A percentile compares a stretch with the other conserved stretches of the same genome.
Evolutionary conservation across 768 basidiomycete genomes (phyloP).

Genomic region (Russula vinacea): DNA sequence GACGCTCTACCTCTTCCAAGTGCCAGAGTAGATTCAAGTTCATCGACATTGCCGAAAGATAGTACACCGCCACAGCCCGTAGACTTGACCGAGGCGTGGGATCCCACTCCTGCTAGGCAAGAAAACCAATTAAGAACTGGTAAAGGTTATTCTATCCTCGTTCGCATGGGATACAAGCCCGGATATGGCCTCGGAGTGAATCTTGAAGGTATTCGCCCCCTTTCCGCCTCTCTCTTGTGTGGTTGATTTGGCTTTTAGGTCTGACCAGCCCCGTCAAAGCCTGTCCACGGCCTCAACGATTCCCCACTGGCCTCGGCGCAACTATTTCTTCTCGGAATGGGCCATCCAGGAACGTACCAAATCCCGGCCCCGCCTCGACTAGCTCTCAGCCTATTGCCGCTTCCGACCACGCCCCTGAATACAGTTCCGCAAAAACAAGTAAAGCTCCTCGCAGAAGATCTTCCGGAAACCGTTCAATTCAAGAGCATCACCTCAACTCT

Average conservation of each 20-base stretch:
- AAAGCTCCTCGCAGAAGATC: neutral
- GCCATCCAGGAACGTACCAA: conserved; percentile 1
- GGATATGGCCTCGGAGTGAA: conserved; percentile 28
- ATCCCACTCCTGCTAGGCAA: neutral
- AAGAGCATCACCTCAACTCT: neutral
- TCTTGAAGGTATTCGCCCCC: conserved; percentile 26
- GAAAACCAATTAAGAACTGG: conserved; percentile 9
- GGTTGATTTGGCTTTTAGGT: conserved; percentile 25
- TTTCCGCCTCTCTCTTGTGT: conserved; percentile 20
- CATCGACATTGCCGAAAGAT: neutral
- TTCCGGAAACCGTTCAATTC: neutral
- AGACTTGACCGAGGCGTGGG: neutral
- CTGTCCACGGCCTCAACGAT: neutral
- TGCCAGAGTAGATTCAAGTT: neutral
- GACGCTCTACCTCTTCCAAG: neutral
- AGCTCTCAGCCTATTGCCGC: neutral
- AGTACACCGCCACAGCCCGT: conserved; percentile 4
- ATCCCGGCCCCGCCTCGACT: neutral
- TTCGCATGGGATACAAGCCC: conserved; percentile 29
- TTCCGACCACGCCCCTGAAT: neutral
- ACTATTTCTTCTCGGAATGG: neutral
- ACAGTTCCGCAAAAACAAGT: neutral
- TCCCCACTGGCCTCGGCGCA: conserved; percentile 16
- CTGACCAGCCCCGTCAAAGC: conserved; percentile 22
- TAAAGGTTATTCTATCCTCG: conserved; percentile 26